Conservation (phyloP, 202 grass and related monocot genomes). For the Musa balbisiana region DNA sequence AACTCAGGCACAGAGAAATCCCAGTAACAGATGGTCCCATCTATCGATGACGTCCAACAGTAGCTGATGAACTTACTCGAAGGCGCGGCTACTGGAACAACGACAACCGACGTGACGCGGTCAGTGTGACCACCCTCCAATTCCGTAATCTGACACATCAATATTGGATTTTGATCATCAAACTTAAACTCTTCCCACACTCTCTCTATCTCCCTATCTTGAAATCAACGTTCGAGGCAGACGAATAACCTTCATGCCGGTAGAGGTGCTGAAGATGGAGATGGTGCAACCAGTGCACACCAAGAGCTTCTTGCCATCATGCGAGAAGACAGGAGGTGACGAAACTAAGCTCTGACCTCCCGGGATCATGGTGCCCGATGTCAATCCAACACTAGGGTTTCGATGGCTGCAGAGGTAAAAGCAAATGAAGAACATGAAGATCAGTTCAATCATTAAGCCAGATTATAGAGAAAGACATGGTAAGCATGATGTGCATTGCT, state of each 20-base stretch:
- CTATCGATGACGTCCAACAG: conserved; percentile 82
- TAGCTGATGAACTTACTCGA: conserved; percentile 44
- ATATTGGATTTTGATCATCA: conserved; percentile 3
- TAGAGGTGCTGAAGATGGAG: conserved; percentile 72
- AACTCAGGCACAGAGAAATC: conserved; percentile 44
- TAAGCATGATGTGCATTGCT: too few species aligned
- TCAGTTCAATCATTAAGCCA: too few species aligned
- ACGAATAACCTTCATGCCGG: conserved; percentile 56
- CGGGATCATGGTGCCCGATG: conserved; percentile 51
- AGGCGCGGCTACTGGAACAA: conserved; percentile 21
- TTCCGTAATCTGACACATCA: conserved; percentile 49
- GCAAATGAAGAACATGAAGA: too few species aligned
- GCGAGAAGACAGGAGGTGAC: conserved; percentile 73
- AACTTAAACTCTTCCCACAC: neutral
- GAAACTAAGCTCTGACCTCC: conserved; percentile 80
- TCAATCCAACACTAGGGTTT: too few species aligned
- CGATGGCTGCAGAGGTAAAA: too few species aligned
- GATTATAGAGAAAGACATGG: too few species aligned
- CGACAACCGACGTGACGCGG: conserved; percentile 58
- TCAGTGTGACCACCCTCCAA: conserved; percentile 81
- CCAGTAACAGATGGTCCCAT: conserved; percentile 69
- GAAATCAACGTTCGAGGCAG: neutral
- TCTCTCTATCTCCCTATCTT: neutral
- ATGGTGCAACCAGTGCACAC: conserved; percentile 59
- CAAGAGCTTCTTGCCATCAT: conserved; percentile 60